phyloP scores from a whole-genome alignment of 2,329 filamentous ascomycete species.

The Colletotrichum caudatum region DNA sequence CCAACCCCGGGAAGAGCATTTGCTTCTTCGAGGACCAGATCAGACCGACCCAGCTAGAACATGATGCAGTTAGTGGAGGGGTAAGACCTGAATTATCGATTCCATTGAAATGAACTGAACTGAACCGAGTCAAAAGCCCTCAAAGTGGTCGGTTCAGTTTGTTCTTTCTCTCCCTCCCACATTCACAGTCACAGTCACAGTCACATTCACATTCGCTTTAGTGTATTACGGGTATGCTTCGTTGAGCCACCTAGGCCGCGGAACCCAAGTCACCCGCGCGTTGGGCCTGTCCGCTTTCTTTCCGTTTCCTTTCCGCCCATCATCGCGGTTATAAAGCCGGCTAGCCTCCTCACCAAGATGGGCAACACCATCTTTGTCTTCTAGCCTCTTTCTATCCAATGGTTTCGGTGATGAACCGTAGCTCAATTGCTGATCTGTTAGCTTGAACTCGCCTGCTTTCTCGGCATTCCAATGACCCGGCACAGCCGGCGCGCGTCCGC shows the following conservation, averaged over 20 bases:
- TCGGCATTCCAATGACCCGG: neutral
- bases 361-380: neutral
- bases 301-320: neutral
- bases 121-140: slow-evolving; percentile 1
- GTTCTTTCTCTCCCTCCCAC: neutral
- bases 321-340: neutral
- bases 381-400: neutral
- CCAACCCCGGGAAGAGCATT: neutral
- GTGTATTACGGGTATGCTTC: neutral
- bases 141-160: neutral
- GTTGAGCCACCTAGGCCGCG: too few relatives aligned
- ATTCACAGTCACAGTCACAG: neutral
- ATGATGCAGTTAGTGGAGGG: slow-evolving; percentile 18
- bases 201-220: neutral
- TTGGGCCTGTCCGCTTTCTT: neutral
- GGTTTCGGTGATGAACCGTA: neutral
- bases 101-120: neutral
- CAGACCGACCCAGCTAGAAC: neutral
- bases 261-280: too few relatives aligned
- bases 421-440: slow-evolving; percentile 6
- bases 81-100: slow-evolving; percentile 31
- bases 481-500: neutral
- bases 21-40: neutral
- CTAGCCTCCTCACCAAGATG: slow-evolving; percentile 7
- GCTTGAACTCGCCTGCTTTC: neutral